Base-by-base conservation (phyloP, 164 flowering plant genomes). In the Stephania cephalantha region DNA sequence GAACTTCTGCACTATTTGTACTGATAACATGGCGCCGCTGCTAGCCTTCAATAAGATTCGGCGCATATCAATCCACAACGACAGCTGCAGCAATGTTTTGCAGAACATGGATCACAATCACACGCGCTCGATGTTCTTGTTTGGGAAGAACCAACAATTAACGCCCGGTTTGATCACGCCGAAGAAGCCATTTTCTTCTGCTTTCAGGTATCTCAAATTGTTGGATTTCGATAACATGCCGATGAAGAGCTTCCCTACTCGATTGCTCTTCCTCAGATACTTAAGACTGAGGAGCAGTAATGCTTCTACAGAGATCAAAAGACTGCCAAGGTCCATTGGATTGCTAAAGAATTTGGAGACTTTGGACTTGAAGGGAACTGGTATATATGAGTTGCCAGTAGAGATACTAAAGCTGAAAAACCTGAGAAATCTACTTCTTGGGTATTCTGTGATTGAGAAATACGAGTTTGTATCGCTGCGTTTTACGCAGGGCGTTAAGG, bases 401-500 rank as follows among this genome's bases (percentile, higher is more conserved):
- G 84, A 69, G 76, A 81, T 83, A 18, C 35, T 78, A 10, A 79
- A 80, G 25, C 84, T 83, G 42, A 44, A 74, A 12, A 10, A 31
- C 7, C 77, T 85, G 6, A 80, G 83, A n/a, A 79, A 85, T 71
- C 81, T 85, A 22, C 53, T 77, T 5, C 69, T 85, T 3, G 77
- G 81, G 65, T 76, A 73, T n/a, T 55, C 53, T 3, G 53, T 48
- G 13, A 48, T 48, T 48, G 53, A 48, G 53, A 48, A 48, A 12
- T 48, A 68, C 29, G 69, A 77, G 8, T 18, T 35, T 9, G 25
- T 13, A 4, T 55, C 42, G 52, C 31, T 52, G 64, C 45, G 69
- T 71, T 22, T 11, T 31, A 71, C 64, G 20, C 15, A 66, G 25
- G 87, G 87, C 9, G 73, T 83, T 52, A 76, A 64, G 31, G 79